Percentiles rank a stretch among this genome's conserved stretches.
These are phyloP conservation scores for Dentipellis fragilis DNA, from an alignment of 768 basidiomycete species.

Conservation along the genomic window DNA sequence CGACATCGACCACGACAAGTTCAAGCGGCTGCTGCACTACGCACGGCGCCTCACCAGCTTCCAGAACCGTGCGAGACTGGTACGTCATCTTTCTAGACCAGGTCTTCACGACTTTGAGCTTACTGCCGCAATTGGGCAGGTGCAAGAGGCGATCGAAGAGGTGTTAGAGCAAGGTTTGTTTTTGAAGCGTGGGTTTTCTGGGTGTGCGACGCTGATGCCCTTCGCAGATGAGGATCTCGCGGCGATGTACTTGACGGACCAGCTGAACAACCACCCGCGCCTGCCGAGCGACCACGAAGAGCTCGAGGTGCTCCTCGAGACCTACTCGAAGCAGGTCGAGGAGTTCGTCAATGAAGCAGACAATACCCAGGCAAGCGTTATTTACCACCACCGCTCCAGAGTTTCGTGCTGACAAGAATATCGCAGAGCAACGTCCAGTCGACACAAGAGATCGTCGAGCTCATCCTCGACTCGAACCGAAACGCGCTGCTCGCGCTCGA, in stretches of 20 bases:
- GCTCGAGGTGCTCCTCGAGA: slow-evolving; percentile 86
- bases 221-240: slow-evolving; percentile 80
- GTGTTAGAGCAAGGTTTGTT: slow-evolving; percentile 73
- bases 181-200: not conserved
- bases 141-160: slow-evolving; percentile 86
- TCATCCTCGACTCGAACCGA: slow-evolving; percentile 92
- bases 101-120: no score
- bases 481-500: slow-evolving; percentile 88
- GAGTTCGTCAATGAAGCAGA: slow-evolving; percentile 93
- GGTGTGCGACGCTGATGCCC: not conserved
- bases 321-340: slow-evolving; percentile 92
- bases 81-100: slow-evolving; percentile 27
- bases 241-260: slow-evolving; percentile 92
- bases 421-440: slow-evolving; percentile 83
- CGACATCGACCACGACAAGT: slow-evolving; percentile 90
- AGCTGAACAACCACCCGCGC: slow-evolving; percentile 53
- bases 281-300: slow-evolving; percentile 80
- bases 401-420: not conserved
- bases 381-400: not conserved
- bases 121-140: no score
- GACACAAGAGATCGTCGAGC: slow-evolving; percentile 95
- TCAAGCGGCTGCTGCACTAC: slow-evolving; percentile 86
- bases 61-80: slow-evolving; percentile 82
- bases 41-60: slow-evolving; percentile 82
- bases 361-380: slow-evolving; percentile 61